Evolutionary conservation across 1,139 yeast genomes (phyloP).

Genomic region (Candida pseudoviswanathii): DNA sequence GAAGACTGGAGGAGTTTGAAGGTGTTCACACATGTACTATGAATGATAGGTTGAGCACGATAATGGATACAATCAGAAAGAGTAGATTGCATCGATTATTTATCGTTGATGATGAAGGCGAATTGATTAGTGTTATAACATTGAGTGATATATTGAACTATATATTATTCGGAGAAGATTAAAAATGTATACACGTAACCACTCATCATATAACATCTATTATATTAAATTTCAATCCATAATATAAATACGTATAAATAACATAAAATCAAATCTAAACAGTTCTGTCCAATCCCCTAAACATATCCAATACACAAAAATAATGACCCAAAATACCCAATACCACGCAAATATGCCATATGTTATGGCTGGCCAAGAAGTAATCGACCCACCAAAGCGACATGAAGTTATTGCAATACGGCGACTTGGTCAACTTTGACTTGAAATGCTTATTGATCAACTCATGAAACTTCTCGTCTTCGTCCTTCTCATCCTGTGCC

Average conservation of each 20-base stretch:
- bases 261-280: not conserved
- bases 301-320: conserved; percentile 71
- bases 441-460: conserved; percentile 58
- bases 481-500: conserved; percentile 12
- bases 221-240: not conserved
- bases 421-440: conserved; percentile 47
- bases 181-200: conserved; percentile 6
- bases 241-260: not conserved
- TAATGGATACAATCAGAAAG: conserved; percentile 91
- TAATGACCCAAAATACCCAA: conserved; percentile 89
- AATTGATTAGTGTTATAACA: conserved; percentile 80
- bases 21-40: conserved; percentile 97
- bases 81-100: conserved; percentile 90
- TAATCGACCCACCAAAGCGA: conserved; percentile 89
- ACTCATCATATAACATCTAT: not conserved
- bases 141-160: conserved; percentile 89
- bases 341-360: conserved; percentile 93
- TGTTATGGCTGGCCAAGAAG: conserved; percentile 74
- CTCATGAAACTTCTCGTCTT: conserved; percentile 29
- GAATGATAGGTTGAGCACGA: conserved; percentile 83
- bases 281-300: conserved; percentile 21
- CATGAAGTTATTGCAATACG: conserved; percentile 48
- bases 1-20: conserved; percentile 95
- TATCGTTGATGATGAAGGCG: conserved; percentile 83
- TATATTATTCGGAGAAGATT: conserved; percentile 68